Evolutionary conservation across 768 basidiomycete genomes (phyloP), one percentile per base, ranked within the genome.

Genomic region (Boletellus sp.): DNA sequence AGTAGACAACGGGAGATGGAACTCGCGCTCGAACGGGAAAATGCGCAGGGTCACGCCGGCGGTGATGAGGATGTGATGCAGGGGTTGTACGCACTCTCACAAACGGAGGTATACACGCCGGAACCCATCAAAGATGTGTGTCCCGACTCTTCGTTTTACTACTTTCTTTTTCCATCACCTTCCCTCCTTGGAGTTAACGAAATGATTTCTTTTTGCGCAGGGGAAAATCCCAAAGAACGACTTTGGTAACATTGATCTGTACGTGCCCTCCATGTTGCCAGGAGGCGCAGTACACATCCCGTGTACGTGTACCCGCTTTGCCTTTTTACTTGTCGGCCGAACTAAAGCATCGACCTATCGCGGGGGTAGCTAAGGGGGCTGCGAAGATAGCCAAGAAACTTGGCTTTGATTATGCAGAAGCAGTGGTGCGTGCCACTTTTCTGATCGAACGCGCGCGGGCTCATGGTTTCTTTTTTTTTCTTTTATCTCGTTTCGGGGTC

Each of bases 231-330:
- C 94, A 6, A 94, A 90, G 72, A 99, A 99, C 61, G 82, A 85
- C 55, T 99, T 95, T 65, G 95, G 95, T 16, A 99, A 97, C 66
- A 89, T 99, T 55, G 95, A 99, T 70, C 71, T 99, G 22, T 99
- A 95, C 66, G 90, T 90, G 22, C 86, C 90, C 24, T 85, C 90
- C 4, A 99, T 99, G 96, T 76, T 98, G 26, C 96, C 96, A 2
- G 70, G 66, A 45, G 96, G 96, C 17, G 90, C 81, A 5, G 85
- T 75, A 2, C 92, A 97, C 70, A 72, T 99, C 17, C 90, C 94
- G n/a, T 90, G 94, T 94, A 62, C 71, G 91, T 78, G 22, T 46
- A 22, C 17, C 26, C 4, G 15, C 31, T 8, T 40, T 42, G 11
- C 48, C 60, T 61, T 47, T 38, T 52, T 60, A 19, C 33, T 26